phyloP scores from a whole-genome alignment of 805 yeast species.

The Zygosaccharomyces siamensis region DNA sequence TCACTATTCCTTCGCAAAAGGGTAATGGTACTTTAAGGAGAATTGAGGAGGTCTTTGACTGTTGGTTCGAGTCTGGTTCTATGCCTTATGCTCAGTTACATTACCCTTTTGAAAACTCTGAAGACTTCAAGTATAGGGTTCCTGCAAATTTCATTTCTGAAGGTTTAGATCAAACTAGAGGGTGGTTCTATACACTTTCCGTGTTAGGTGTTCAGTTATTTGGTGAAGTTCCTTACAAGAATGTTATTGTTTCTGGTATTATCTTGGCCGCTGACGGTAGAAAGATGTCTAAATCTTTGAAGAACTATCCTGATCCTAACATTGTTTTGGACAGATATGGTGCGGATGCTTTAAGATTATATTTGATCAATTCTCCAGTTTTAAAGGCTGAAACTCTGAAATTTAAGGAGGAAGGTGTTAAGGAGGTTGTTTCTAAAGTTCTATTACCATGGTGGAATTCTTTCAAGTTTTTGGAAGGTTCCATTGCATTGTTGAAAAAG shows the following conservation, averaged over 20 bases:
- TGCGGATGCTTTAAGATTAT: constrained; percentile 95
- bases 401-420: constrained; percentile 98
- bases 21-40: constrained; percentile 88
- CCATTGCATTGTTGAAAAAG: constrained; percentile 79
- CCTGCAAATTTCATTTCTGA: constrained; percentile 98
- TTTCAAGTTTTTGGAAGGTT: constrained; percentile 92
- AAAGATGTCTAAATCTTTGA: constrained; percentile 97
- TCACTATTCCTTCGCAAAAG: constrained; percentile 85
- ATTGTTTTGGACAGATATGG: constrained; percentile 81
- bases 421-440: constrained; percentile 94
- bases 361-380: constrained; percentile 95
- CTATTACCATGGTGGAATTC: constrained; percentile 99
- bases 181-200: constrained; percentile 97
- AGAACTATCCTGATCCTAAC: constrained; percentile 95
- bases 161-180: constrained; percentile 99
- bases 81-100: constrained; percentile 98
- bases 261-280: constrained; percentile 97
- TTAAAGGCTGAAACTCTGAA: constrained; percentile 93
- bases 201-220: constrained; percentile 94
- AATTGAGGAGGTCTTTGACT: constrained; percentile 96
- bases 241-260: constrained; percentile 93
- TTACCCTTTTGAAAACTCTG: constrained; percentile 88
- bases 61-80: constrained; percentile 99
- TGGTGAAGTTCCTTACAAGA: constrained; percentile 87
- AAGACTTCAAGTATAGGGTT: constrained; percentile 65